These are phyloP conservation scores for Lactarius psammicola DNA, from an alignment of 768 basidiomycete genomes.

Conservation along the genomic window DNA sequence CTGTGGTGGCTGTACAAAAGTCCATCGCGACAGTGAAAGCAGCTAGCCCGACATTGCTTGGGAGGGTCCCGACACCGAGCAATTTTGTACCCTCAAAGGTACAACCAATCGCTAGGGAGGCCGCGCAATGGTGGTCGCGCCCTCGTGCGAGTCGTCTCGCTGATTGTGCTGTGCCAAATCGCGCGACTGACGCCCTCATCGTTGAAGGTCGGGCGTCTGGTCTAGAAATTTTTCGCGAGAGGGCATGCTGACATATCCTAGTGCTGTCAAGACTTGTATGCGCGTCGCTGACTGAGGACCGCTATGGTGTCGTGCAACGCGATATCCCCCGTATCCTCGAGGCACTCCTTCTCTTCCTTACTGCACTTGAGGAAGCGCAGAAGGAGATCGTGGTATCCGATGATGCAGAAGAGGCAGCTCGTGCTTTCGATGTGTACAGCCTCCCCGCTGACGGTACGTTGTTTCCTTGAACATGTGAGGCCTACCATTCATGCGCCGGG, in stretches of 20 bases:
- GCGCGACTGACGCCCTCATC: slow-evolving; percentile 60
- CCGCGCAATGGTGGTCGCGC: slow-evolving; percentile 53
- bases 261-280: slow-evolving; percentile 67
- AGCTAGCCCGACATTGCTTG: slow-evolving; percentile 6
- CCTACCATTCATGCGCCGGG: slow-evolving; percentile 2
- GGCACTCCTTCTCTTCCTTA: slow-evolving; percentile 64
- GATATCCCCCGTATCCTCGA: slow-evolving; percentile 84
- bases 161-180: slow-evolving; percentile 55
- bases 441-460: slow-evolving; percentile 59
- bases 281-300: slow-evolving; percentile 75
- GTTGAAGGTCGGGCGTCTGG: slow-evolving; percentile 50
- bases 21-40: slow-evolving; percentile 31
- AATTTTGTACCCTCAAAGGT: slow-evolving; percentile 35
- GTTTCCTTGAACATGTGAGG: neutral
- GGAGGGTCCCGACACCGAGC: neutral
- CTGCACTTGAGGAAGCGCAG: slow-evolving; percentile 64
- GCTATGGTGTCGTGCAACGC: slow-evolving; percentile 78
- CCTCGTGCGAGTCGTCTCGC: slow-evolving; percentile 53
- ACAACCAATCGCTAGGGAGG: slow-evolving; percentile 33
- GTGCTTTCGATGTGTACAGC: slow-evolving; percentile 53
- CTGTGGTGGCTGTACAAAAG: slow-evolving; percentile 31
- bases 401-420: slow-evolving; percentile 50
- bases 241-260: slow-evolving; percentile 33
- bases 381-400: slow-evolving; percentile 47
- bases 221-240: neutral